A percentile compares a stretch with the other conserved stretches of the same genome.
phyloP scores from a whole-genome alignment of 2,329 filamentous ascomycete species.

The Shiraia bambusicola region DNA sequence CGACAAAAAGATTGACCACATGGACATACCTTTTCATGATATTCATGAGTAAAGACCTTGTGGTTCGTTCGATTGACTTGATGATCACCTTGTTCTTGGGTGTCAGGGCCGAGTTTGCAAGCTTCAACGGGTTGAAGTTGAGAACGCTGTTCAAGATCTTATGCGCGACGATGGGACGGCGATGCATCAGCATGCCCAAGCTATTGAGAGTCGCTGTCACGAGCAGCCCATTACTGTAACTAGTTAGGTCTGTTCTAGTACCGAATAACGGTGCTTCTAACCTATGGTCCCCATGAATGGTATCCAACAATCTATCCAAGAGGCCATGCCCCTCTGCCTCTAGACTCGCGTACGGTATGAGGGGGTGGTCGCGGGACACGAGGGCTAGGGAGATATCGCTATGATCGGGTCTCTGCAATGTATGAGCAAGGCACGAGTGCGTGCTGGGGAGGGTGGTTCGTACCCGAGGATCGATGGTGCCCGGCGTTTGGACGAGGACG shows the following conservation, averaged over 20 bases:
- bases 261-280: constrained; percentile 49
- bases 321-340: constrained; percentile 92
- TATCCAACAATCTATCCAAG: constrained; percentile 80
- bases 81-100: constrained; percentile 78
- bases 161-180: constrained; percentile 75
- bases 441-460: constrained; percentile 30
- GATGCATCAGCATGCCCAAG: constrained; percentile 78
- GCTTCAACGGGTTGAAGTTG: constrained; percentile 87
- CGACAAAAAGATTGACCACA: background rate
- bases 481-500: constrained; percentile 87
- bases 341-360: constrained; percentile 76
- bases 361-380: constrained; percentile 77
- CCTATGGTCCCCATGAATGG: constrained; percentile 85
- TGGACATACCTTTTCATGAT: constrained; percentile 69
- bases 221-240: constrained; percentile 74
- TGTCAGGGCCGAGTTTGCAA: constrained; percentile 74
- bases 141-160: constrained; percentile 84
- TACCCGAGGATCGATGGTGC: constrained; percentile 81
- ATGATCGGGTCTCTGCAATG: constrained; percentile 65
- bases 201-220: constrained; percentile 92
- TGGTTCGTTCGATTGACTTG: constrained; percentile 93
- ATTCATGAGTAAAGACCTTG: constrained; percentile 79
- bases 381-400: constrained; percentile 85
- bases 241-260: constrained; percentile 27
- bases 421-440: constrained; percentile 23